Base-by-base conservation (phyloP, 1,139 yeast genomes). In the Zygoascus sp. region DNA sequence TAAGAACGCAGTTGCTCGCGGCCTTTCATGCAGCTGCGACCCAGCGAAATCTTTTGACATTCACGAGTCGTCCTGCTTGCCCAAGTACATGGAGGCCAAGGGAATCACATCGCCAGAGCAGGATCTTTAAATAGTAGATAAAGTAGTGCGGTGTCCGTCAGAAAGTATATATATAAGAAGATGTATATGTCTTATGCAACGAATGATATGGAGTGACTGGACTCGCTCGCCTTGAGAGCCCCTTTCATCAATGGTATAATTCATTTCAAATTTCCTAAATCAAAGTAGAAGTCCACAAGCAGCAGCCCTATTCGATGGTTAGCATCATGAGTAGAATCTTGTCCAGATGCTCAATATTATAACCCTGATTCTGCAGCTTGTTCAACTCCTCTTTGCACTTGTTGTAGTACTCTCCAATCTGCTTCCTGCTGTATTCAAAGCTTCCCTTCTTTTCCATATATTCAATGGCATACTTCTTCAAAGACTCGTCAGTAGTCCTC, bases 401-500 rank as follows among this genome's bases (percentile, higher is more conserved):
- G 11, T 30, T 25, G 21, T 55, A 55, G 42, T 58, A 59, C 25
- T 45, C 43, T 16, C 41, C 48, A 21, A 60, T 46, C 13, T 49
- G 53, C 27, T 50, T 35, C 35, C 47, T 39, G 32, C 62, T 51
- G 53, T 78, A 75, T 8, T 65, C 65, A 47, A 79, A 73, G 41
- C 77, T 73, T 5, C 71, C 67, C 0, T 76, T 63, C 9, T 53
- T 60, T 25, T 63, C 60, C 66, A 82, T 65, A 47, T 72, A 70
- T 9, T 65, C 64, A 5, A 81, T 65, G 0, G 83, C 81, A 44
- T 70, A 67, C 35, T 61, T 61, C 60, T 81, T 81, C 40, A 76
- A 56, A 7, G 69, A 67, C 5, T 47, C 51, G 65, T 75, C 61
- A 54, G 63, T 55, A 43, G 70, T 56, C 59, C 64, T 67, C 50